These are phyloP conservation scores for Pyrenochaeta sp. DNA, from an alignment of 2,329 filamentous ascomycete species.

Conservation along the genomic window DNA sequence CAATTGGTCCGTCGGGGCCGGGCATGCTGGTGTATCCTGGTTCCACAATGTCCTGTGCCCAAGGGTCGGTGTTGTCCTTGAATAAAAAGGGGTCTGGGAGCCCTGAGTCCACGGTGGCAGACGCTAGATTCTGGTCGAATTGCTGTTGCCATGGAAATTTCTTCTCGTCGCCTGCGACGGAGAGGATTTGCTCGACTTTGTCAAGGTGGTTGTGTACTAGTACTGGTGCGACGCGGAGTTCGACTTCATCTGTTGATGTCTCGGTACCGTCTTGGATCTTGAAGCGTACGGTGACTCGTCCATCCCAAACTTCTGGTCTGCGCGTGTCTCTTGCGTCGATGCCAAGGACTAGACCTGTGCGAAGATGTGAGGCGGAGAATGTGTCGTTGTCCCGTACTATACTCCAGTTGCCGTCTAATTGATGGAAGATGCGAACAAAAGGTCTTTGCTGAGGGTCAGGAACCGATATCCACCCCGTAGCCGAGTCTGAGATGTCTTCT, in stretches of 20 bases:
- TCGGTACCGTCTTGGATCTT: constrained; percentile 30
- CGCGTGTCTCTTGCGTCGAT: constrained; percentile 47
- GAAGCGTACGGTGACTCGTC: constrained; percentile 28
- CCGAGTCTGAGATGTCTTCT: background rate
- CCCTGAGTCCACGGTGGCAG: constrained; percentile 12
- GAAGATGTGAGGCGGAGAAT: constrained; percentile 40
- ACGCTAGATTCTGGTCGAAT: constrained; percentile 29
- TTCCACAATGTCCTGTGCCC: constrained; percentile 54
- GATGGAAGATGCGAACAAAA: constrained; percentile 11
- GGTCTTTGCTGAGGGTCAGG: constrained; percentile 7
- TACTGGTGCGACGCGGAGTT: constrained; percentile 50
- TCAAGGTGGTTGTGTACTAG: constrained; percentile 52
- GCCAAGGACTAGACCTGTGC: constrained; percentile 44
- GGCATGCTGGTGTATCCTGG: constrained; percentile 53
- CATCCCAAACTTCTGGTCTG: constrained; percentile 17
- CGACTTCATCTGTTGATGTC: constrained; percentile 35
- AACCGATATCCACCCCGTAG: constrained; percentile 4
- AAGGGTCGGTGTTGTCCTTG: constrained; percentile 40
- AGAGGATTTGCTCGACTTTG: constrained; percentile 35
- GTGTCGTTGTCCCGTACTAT: constrained; percentile 12
- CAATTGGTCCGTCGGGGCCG: constrained; percentile 44
- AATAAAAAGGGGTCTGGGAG: constrained; percentile 28
- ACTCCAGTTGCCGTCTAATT: constrained; percentile 4
- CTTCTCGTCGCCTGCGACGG: constrained; percentile 16
- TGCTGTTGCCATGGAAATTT: background rate